A percentile compares a stretch with the other conserved stretches of the same genome.
Conservation (phyloP, 2,329 filamentous ascomycete genomes). For the Pseudodiploospora longispora region DNA sequence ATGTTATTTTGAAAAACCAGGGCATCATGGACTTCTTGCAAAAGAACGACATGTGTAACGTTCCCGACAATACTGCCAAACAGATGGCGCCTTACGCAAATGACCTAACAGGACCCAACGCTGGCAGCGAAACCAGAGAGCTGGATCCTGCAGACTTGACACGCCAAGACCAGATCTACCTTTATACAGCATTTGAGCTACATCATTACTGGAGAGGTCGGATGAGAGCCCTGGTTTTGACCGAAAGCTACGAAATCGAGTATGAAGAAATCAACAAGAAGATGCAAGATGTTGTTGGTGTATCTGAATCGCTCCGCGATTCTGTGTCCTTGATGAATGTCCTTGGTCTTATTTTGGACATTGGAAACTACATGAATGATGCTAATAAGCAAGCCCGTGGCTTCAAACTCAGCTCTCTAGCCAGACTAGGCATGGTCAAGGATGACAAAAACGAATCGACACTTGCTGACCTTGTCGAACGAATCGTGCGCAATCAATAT, state of each 20-base stretch:
- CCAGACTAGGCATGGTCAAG: conserved; percentile 92
- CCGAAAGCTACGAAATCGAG: conserved; percentile 73
- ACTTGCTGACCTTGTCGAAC: conserved; percentile 89
- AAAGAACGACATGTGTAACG: conserved; percentile 84
- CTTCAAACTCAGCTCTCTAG: conserved; percentile 94
- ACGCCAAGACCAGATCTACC: conserved; percentile 88
- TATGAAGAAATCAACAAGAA: conserved; percentile 88
- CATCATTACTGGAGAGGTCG: conserved; percentile 98
- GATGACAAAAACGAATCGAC: conserved; percentile 98
- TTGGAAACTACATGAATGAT: conserved; percentile 99
- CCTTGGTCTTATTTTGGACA: conserved; percentile 88
- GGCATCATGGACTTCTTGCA: conserved; percentile 97
- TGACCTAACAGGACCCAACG: conserved; percentile 89
- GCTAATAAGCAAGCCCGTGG: conserved; percentile 96
- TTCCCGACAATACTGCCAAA: conserved; percentile 85
- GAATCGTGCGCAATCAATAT: conserved; percentile 93
- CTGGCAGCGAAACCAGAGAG: conserved; percentile 68
- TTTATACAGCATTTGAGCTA: conserved; percentile 87
- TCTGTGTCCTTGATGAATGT: conserved; percentile 95
- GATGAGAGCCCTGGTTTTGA: conserved; percentile 83
- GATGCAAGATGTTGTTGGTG: conserved; percentile 74
- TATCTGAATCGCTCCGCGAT: conserved; percentile 83
- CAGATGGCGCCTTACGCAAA: conserved; percentile 91
- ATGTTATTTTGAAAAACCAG: conserved; percentile 75
- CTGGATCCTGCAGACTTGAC: conserved; percentile 83